Conservation (phyloP, 805 yeast species). For the Yarrowia porcina region DNA sequence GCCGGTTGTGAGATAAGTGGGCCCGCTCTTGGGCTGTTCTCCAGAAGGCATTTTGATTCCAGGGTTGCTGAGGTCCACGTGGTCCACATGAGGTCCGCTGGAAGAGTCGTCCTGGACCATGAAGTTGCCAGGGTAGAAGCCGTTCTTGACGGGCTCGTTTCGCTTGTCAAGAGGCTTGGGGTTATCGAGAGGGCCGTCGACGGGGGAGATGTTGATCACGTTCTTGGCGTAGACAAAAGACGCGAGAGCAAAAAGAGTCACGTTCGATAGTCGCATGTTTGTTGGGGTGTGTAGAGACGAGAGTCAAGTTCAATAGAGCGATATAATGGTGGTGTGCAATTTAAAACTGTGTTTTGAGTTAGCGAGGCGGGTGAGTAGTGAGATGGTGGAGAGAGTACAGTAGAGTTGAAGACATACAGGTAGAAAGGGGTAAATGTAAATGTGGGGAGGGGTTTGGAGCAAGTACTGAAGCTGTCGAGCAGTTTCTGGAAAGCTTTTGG, state of each 20-base stretch:
- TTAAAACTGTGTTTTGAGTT: background rate
- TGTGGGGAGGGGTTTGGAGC: too few relatives aligned
- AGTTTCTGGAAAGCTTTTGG: too few relatives aligned
- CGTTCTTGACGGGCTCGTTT: background rate
- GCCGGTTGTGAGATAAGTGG: conserved; percentile 41
- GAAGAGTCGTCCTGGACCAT: conserved; percentile 19
- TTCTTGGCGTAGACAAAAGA: conserved; percentile 14
- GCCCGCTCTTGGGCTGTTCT: conserved; percentile 38
- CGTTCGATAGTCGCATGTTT: background rate
- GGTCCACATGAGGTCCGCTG: conserved; percentile 8
- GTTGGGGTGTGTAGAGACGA: background rate
- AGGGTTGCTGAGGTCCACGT: conserved; percentile 20
- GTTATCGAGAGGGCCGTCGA: conserved; percentile 11
- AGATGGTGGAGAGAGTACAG: background rate
- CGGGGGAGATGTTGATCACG: conserved; percentile 1
- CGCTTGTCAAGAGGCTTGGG: background rate
- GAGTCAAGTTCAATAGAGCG: background rate
- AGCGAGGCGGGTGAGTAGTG: background rate
- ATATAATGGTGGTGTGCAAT: conserved; percentile 10
- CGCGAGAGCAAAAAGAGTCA: background rate
- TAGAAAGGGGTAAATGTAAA: background rate
- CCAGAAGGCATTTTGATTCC: conserved; percentile 3
- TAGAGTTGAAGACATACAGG: background rate
- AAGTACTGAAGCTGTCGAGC: too few relatives aligned
- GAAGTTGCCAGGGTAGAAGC: conserved; percentile 14